phyloP scores from a whole-genome alignment of 495 filamentous ascomycete genomes.

The Penicillium parvum region DNA sequence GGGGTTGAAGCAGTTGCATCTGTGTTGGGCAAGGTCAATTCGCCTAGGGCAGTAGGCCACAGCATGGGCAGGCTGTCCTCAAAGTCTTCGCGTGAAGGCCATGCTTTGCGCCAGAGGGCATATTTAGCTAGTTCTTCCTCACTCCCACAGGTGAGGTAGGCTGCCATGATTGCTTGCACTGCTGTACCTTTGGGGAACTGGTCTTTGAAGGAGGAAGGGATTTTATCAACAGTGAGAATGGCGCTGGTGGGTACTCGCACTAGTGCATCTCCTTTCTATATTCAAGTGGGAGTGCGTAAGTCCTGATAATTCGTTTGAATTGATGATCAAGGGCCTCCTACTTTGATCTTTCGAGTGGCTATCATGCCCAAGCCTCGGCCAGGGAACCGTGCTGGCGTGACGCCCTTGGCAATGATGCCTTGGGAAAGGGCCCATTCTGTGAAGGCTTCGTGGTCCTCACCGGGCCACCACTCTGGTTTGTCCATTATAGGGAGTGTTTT shows the following conservation, averaged over 20 bases:
- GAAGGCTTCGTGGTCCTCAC: conserved; percentile 48
- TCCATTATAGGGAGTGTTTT: no score
- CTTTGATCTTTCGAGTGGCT: conserved; percentile 59
- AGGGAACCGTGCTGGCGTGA: conserved; percentile 55
- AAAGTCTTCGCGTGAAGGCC: conserved; percentile 60
- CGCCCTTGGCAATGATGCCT: conserved; percentile 56
- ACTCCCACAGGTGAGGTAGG: conserved; percentile 54
- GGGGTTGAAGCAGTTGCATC: not conserved
- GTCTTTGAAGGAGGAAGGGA: conserved; percentile 45
- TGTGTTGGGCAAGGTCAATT: conserved; percentile 19
- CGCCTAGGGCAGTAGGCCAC: conserved; percentile 49
- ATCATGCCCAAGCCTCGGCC: conserved; percentile 72
- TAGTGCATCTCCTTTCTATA: conserved; percentile 18
- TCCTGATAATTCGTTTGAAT: no score
- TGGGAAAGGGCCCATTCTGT: conserved; percentile 57
- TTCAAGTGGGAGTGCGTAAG: no score
- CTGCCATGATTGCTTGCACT: conserved; percentile 68
- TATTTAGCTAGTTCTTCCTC: conserved; percentile 30
- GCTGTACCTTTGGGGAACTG: conserved; percentile 49
- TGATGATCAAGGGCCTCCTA: no score
- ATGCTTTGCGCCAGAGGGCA: conserved; percentile 61
- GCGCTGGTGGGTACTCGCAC: conserved; percentile 54
- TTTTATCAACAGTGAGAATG: conserved; percentile 57
- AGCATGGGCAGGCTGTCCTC: conserved; percentile 60
- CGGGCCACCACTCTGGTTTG: conserved; percentile 35